phyloP scores from a whole-genome alignment of 352 stramenopile species.

The Chrysophaeum taylorii region DNA sequence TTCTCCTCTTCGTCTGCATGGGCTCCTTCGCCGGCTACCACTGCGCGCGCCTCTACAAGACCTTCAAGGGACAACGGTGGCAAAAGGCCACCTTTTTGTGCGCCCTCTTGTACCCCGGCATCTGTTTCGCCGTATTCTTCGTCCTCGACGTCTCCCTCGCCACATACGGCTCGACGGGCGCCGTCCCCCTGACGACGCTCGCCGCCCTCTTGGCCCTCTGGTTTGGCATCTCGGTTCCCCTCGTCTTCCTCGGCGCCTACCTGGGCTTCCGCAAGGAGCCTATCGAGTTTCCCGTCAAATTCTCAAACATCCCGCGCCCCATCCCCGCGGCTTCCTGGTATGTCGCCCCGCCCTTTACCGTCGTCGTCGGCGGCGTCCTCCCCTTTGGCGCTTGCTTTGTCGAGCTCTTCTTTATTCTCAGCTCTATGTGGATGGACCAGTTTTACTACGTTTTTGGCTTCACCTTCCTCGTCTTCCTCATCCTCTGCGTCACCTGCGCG shows the following conservation, averaged over 20 bases:
- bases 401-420: constrained; percentile 99
- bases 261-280: constrained; percentile 87
- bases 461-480: constrained; percentile 93
- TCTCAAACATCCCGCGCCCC: constrained; percentile 89
- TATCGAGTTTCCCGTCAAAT: constrained; percentile 89
- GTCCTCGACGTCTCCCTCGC: constrained; percentile 88
- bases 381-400: constrained; percentile 99
- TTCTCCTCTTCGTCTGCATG: constrained; percentile 94
- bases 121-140: constrained; percentile 91
- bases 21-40: constrained; percentile 88
- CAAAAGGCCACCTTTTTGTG: constrained; percentile 88
- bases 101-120: constrained; percentile 89
- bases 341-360: constrained; percentile 79
- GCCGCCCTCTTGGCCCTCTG: constrained; percentile 95
- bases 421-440: constrained; percentile 71
- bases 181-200: constrained; percentile 91
- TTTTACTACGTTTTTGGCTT: constrained; percentile 99
- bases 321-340: constrained; percentile 98
- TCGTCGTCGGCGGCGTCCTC: constrained; percentile 89
- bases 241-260: constrained; percentile 97
- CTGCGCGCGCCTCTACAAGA: constrained; percentile 94
- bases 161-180: constrained; percentile 75
- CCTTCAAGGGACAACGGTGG: constrained; percentile 98
- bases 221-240: constrained; percentile 93
- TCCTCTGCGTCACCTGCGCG: constrained; percentile 93